Evolutionary conservation across 1,284 basidiomycete genomes (phyloP), one percentile per base, ranked within the genome.

Genomic region (Taiwanofungus camphoratus): DNA sequence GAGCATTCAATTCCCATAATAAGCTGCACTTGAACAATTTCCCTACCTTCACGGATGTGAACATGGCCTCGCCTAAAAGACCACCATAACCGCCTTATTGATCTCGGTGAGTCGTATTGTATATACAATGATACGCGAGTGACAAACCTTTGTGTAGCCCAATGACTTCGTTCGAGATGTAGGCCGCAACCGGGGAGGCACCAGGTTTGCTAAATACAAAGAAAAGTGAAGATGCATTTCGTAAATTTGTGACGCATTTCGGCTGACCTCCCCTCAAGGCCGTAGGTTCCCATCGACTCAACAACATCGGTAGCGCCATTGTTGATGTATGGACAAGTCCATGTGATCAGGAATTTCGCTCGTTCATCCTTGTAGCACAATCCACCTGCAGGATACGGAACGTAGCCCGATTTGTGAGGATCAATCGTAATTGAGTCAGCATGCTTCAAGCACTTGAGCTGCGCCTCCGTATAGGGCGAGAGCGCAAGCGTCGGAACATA

Each of bases 341-440:
- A 72, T 1, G 69, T 73, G 8, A 71, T 45, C 20, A 73, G 51
- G 44, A 57, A 67, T 7, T 67, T 49, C 58, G 67, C 57, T 2
- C 71, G 56, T 11, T 61, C 62, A 44, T 74, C 71, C 5, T 59
- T 56, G 44, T 73, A 73, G 47, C 62, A 65, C 18, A 73, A 47
- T 0, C 61, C 66, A 7, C 71, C 72, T 2, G 70, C 70, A 16
- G 72, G 70, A 49, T 71, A 72, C 0, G 62, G 70, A 13, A 67
- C 54, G 47, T 71, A 73, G 8, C 71, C 71, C 27, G 58, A 58
- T 55, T 73, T 73, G 49, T 74, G 71, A 4, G 70, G 71, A 48
- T 74, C 71, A 37, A 72, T 59, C 0, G 70, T 73, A 27, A 73
- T 60, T 1, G 67, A 66, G 41, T 74, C 70, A 8, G 58, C 55